Percentiles rank a stretch among this genome's conserved stretches.
These are phyloP conservation scores for Heterobasidion occidentale DNA, from an alignment of 1,284 basidiomycete species.

Conservation along the genomic window DNA sequence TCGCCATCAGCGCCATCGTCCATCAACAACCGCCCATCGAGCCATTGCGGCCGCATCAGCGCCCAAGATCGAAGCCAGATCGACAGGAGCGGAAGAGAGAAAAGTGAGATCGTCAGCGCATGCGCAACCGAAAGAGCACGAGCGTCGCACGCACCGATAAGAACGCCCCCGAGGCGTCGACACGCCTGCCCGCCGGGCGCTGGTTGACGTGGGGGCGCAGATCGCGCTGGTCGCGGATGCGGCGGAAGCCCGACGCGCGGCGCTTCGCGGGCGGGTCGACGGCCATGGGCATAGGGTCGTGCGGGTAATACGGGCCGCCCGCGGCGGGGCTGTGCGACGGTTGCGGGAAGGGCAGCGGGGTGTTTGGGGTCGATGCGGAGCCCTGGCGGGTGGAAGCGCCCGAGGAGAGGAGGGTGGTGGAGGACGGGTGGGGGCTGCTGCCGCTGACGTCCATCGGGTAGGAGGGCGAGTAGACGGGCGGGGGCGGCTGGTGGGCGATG, in stretches of 20 bases:
- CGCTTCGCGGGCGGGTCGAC: slow-evolving; percentile 68
- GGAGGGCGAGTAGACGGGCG: slow-evolving; percentile 25
- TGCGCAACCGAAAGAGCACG: no score
- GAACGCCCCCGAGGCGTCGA: slow-evolving; percentile 56
- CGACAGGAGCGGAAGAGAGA: slow-evolving; percentile 7
- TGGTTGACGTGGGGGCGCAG: slow-evolving; percentile 60
- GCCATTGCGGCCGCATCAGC: background rate
- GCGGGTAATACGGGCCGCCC: slow-evolving; percentile 41
- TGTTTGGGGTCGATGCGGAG: slow-evolving; percentile 55
- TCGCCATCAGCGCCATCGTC: background rate
- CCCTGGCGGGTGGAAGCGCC: slow-evolving; percentile 27
- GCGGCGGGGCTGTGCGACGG: slow-evolving; percentile 36
- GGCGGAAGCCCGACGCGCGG: slow-evolving; percentile 60
- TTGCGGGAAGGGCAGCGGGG: slow-evolving; percentile 59
- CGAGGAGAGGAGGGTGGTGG: slow-evolving; percentile 21
- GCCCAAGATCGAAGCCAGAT: slow-evolving; percentile 5
- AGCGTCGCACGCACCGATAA: slow-evolving; percentile 44
- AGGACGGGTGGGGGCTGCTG: slow-evolving; percentile 33
- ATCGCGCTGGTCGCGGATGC: slow-evolving; percentile 63
- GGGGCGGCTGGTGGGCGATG: slow-evolving; percentile 15
- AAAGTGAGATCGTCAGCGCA: slow-evolving; percentile 3
- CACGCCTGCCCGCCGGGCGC: slow-evolving; percentile 50
- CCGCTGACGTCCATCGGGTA: slow-evolving; percentile 54
- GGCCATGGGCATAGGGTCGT: slow-evolving; percentile 53
- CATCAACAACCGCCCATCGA: background rate